These are phyloP conservation scores for Camelina laxa DNA, from an alignment of 345 rosid genomes.

Conservation along the genomic window DNA sequence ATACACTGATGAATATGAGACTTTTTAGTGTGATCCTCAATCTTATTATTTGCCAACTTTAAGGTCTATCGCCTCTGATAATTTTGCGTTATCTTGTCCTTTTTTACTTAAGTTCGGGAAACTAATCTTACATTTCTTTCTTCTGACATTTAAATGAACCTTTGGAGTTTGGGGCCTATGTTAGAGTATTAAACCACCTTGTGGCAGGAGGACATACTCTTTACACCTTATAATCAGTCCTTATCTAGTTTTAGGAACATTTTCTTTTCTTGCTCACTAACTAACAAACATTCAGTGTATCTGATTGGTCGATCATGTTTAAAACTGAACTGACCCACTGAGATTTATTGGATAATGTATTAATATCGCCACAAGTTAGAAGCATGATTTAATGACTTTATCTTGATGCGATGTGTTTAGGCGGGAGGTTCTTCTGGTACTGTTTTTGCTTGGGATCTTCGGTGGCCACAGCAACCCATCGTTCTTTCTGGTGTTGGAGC, in stretches of 20 bases:
- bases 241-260: not conserved
- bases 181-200: not conserved
- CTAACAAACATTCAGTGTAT: not conserved
- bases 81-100: not conserved
- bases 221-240: not conserved
- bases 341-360: not conserved
- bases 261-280: conserved; percentile 5
- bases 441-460: conserved; percentile 90
- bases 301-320: not conserved
- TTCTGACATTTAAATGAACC: not conserved
- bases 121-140: not conserved
- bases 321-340: not conserved
- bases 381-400: conserved; percentile 1
- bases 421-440: conserved; percentile 91
- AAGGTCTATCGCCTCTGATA: not conserved
- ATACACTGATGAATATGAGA: not conserved
- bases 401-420: conserved; percentile 45
- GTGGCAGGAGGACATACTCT: not conserved
- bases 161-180: conserved; percentile 15
- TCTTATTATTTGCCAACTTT: conserved; percentile 9
- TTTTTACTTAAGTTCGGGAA: not conserved
- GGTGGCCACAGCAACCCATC: conserved; percentile 68
- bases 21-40: not conserved
- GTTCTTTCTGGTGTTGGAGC: conserved; percentile 66
- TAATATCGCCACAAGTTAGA: not conserved